Base-by-base conservation (phyloP, 768 basidiomycete genomes). In the Termitomyces sp. region DNA sequence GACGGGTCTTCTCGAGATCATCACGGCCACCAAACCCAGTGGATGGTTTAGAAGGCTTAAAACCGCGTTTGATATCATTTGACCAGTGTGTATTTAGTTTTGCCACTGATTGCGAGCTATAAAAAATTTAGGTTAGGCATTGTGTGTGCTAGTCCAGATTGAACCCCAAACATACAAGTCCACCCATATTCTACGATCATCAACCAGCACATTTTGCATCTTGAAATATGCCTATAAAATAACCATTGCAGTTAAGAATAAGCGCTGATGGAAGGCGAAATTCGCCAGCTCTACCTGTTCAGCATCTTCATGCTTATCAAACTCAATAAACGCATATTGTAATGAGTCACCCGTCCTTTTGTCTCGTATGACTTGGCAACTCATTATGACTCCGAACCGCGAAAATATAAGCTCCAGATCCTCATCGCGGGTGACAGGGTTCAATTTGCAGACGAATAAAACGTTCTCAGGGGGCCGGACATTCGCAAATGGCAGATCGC, bases 251-350 rank as follows among this genome's bases (percentile, higher is more conserved):
- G 7, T 14, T 9, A 10, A 45, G 2, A 28, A 24, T 28, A 19
- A 12, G 53, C 9, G 40, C 9, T 53, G 17, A 58, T 37, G 38
- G 21, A 40, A 53, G 37, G 26, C 6, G 55, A 47, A 46, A 26
- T 14, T 35, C 26, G 32, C 1, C 30, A 53, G 22, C 40, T 63
- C 56, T 59, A 91, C 93, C 84, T 93, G 88, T 70, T 99, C 96
- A 8, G 96, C 94, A 37, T 94, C 89, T 58, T 93, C 93, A 42
- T 86, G 74, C 68, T 90, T 91, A 66, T 95, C 93, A 73, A 98
- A 99, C 71, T 99, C 97, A 62, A 99, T 93, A 65, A 99, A 98
- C 9, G 97, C 97, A 67, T 98, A 99, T 67, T 98, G 97, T 58
- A 99, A 71, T 28, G 90, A 94, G 69, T 99, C 97, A 0, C 97